Conservation (phyloP, 2,329 filamentous ascomycete genomes). For the Botrytis elliptica region DNA sequence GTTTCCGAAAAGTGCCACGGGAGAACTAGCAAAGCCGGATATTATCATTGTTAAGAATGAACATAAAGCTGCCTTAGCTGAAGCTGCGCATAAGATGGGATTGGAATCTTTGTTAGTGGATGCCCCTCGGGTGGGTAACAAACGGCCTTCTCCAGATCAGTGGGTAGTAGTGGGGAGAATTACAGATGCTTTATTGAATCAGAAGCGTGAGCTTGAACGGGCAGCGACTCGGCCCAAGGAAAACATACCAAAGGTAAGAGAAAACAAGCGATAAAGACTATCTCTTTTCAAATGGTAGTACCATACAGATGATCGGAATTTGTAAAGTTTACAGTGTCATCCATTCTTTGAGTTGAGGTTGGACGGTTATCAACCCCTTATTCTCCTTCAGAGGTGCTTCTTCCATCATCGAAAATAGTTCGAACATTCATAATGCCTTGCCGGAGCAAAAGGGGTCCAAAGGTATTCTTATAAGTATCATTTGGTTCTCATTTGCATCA, state of each 20-base stretch:
- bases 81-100: conserved; percentile 21
- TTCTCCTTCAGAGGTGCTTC: not conserved
- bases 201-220: conserved; percentile 27
- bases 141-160: conserved; percentile 24
- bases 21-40: conserved; percentile 26
- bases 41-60: conserved; percentile 27
- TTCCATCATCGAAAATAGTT: not conserved
- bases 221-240: conserved; percentile 20
- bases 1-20: conserved; percentile 25
- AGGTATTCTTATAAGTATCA: not conserved
- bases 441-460: not conserved
- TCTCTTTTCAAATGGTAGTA: not conserved
- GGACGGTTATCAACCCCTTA: not conserved
- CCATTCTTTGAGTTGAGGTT: not conserved
- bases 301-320: not conserved
- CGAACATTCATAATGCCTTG: not conserved
- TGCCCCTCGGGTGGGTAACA: conserved; percentile 23
- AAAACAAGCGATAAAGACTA: conserved; percentile 7
- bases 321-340: not conserved
- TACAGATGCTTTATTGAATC: conserved; percentile 27
- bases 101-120: conserved; percentile 24
- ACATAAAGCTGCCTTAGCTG: conserved; percentile 13
- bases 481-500: not conserved
- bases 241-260: conserved; percentile 1
- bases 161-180: conserved; percentile 27